Evolutionary conservation across 2,329 filamentous ascomycete genomes (phyloP).

Genomic region (Aureobasidium sp.): DNA sequence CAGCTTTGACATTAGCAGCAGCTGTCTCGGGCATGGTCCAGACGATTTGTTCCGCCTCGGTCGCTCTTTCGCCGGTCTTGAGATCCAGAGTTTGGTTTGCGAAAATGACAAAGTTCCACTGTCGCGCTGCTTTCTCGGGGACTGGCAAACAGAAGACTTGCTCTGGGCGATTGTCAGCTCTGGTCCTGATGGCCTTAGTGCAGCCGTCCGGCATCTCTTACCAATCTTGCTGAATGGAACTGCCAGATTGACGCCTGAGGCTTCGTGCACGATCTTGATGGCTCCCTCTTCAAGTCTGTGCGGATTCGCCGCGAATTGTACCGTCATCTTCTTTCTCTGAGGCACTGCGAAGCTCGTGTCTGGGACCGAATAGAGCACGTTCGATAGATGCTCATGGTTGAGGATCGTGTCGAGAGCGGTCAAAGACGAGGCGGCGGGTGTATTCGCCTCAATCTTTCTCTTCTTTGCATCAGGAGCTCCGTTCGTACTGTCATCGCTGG

Average conservation of each 20-base stretch:
- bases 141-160: constrained; percentile 56
- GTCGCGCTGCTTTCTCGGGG: constrained; percentile 57
- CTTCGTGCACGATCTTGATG: constrained; percentile 42
- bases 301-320: constrained; percentile 44
- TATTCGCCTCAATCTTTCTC: not conserved
- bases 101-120: constrained; percentile 57
- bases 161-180: constrained; percentile 30
- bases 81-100: constrained; percentile 47
- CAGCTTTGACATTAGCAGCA: constrained; percentile 37
- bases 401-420: not conserved
- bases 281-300: constrained; percentile 26
- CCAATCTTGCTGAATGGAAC: constrained; percentile 44
- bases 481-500: not conserved
- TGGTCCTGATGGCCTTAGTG: not conserved
- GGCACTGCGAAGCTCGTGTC: constrained; percentile 57
- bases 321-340: constrained; percentile 56
- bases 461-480: constrained; percentile 2
- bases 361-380: constrained; percentile 22
- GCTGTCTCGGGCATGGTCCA: constrained; percentile 53
- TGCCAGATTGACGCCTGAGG: constrained; percentile 45
- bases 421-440: not conserved
- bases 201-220: constrained; percentile 21
- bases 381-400: constrained; percentile 26
- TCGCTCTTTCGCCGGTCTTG: constrained; percentile 27
- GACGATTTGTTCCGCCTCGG: constrained; percentile 49